Percentiles rank a stretch among this genome's conserved stretches.
Evolutionary conservation across 73 alveolate species (phyloP).

Genomic region (Paramecium tetraurelia): DNA sequence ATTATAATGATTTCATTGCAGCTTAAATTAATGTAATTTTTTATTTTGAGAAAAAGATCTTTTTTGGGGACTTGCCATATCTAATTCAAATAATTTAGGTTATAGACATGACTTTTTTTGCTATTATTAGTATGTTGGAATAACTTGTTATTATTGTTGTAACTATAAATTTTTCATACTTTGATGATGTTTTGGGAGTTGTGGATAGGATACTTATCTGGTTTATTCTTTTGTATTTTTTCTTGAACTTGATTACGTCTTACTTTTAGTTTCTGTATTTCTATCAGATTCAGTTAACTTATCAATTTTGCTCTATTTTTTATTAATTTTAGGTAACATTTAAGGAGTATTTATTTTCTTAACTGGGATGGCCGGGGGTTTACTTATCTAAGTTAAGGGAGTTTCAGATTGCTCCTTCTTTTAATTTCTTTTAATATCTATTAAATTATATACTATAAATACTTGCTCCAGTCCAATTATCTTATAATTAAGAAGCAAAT

Average conservation of each 20-base stretch:
- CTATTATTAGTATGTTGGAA: background rate
- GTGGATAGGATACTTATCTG: background rate
- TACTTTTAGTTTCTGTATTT: background rate
- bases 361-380: background rate
- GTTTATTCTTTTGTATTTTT: background rate
- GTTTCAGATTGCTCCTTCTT: background rate
- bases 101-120: background rate
- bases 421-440: background rate
- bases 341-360: background rate
- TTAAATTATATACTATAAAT: background rate
- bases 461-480: slow-evolving; percentile 61
- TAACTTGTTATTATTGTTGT: background rate
- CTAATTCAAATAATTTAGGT: background rate
- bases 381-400: background rate
- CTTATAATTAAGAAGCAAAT: slow-evolving; percentile 16
- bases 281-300: background rate
- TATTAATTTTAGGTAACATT: background rate
- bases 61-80: background rate
- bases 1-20: background rate
- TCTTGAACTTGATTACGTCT: background rate
- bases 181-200: background rate
- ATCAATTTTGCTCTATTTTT: background rate
- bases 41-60: background rate
- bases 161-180: background rate
- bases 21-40: background rate